Conservation (phyloP, 208 protist species). For the Borovskyia barvae region DNA sequence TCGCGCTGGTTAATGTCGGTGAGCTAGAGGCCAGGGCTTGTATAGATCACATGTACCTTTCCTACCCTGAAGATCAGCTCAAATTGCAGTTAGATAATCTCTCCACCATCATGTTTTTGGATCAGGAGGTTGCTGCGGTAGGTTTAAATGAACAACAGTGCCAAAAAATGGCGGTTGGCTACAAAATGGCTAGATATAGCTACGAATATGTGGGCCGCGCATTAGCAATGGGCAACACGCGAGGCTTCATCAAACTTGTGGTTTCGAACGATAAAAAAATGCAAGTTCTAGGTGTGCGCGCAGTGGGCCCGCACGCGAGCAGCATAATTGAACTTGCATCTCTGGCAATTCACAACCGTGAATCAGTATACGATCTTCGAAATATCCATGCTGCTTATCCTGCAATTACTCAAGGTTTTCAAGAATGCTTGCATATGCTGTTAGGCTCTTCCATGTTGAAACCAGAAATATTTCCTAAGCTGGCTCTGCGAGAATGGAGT, state of each 20-base stretch:
- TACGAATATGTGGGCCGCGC: slow-evolving; percentile 86
- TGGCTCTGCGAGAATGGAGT: slow-evolving; percentile 75
- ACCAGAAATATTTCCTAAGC: slow-evolving; percentile 80
- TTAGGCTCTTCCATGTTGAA: slow-evolving; percentile 85
- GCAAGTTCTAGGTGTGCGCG: slow-evolving; percentile 87
- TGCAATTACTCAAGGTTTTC: slow-evolving; percentile 82
- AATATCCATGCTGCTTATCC: slow-evolving; percentile 81
- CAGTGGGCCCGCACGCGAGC: slow-evolving; percentile 84
- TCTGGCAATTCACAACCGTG: slow-evolving; percentile 83
- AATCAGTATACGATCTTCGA: slow-evolving; percentile 72
- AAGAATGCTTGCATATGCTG: slow-evolving; percentile 91
- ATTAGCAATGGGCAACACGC: slow-evolving; percentile 85
- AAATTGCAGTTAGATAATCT: slow-evolving; percentile 77
- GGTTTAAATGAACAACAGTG: slow-evolving; percentile 90
- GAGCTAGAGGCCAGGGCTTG: slow-evolving; percentile 77
- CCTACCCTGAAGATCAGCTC: slow-evolving; percentile 67
- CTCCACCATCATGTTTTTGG: slow-evolving; percentile 93
- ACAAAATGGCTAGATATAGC: slow-evolving; percentile 87
- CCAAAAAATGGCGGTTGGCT: slow-evolving; percentile 61
- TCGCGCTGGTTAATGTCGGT: slow-evolving; percentile 85
- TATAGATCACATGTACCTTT: slow-evolving; percentile 84
- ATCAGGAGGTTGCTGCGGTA: slow-evolving; percentile 87
- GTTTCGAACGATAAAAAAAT: slow-evolving; percentile 88
- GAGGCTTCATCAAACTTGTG: slow-evolving; percentile 90
- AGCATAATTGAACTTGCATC: slow-evolving; percentile 89